phyloP scores from a whole-genome alignment of 371 early-diverging fungal species.

The Circinella umbellata region DNA sequence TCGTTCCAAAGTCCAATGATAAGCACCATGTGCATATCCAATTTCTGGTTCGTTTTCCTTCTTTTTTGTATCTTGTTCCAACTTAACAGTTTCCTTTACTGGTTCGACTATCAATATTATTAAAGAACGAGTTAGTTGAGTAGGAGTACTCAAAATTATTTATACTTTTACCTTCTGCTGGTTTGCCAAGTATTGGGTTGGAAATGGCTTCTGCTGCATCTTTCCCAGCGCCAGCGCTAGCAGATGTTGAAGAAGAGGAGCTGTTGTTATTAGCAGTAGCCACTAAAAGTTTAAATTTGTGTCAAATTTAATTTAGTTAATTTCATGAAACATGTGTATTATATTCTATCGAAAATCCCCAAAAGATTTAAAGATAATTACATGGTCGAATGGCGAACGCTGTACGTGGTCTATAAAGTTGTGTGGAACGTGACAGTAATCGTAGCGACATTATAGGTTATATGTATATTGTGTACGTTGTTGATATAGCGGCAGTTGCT shows the following conservation, averaged over 20 bases:
- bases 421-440: neutral
- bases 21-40: slow-evolving; percentile 35
- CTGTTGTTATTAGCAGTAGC: neutral
- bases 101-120: neutral
- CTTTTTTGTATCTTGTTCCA: slow-evolving; percentile 5
- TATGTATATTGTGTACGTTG: neutral
- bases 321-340: no score
- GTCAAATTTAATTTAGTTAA: no score
- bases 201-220: slow-evolving; percentile 7
- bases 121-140: neutral
- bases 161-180: neutral
- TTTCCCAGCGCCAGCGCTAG: slow-evolving; percentile 11
- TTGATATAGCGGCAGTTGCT: neutral
- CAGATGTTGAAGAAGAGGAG: neutral
- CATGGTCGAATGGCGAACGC: slow-evolving; percentile 7
- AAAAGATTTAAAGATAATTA: neutral
- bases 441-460: slow-evolving; percentile 6
- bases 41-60: slow-evolving; percentile 4
- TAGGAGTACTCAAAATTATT: neutral
- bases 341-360: no score
- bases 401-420: neutral
- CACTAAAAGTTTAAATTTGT: neutral
- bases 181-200: neutral
- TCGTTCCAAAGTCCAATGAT: slow-evolving; percentile 72
- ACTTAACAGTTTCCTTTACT: neutral